phyloP scores from a whole-genome alignment of 2,329 filamentous ascomycete species.

The Fusarium citri region DNA sequence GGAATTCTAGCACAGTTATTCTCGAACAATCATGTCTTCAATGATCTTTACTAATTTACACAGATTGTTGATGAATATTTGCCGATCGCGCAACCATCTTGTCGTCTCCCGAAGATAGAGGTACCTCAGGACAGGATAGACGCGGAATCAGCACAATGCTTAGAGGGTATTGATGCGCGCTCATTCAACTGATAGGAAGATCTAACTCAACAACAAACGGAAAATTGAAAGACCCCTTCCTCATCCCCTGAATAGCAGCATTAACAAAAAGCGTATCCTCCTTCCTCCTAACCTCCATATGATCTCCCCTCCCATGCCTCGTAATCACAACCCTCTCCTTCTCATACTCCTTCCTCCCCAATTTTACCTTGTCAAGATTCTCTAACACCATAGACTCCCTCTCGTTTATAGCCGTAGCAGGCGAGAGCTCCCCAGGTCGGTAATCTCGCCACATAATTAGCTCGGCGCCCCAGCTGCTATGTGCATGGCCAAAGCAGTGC shows the following conservation, averaged over 20 bases:
- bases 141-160: too few species aligned
- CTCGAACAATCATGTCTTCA: too few species aligned
- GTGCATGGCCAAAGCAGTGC: conserved; percentile 54
- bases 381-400: conserved; percentile 53
- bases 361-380: conserved; percentile 36
- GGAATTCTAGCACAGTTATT: too few species aligned
- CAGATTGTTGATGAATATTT: neutral
- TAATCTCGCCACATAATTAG: conserved; percentile 58
- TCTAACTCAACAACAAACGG: conserved; percentile 37
- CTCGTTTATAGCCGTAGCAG: conserved; percentile 62
- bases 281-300: neutral
- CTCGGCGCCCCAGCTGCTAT: conserved; percentile 53
- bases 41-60: too few species aligned
- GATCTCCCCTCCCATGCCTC: conserved; percentile 7
- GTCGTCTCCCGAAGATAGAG: too few species aligned
- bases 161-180: too few species aligned
- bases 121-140: too few species aligned
- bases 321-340: neutral
- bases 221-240: conserved; percentile 5
- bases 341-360: neutral
- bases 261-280: conserved; percentile 38
- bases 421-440: conserved; percentile 48
- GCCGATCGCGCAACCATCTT: too few species aligned
- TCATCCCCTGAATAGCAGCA: conserved; percentile 23
- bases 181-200: neutral